Evolutionary conservation across 305 asterid genomes (phyloP).

Genomic region (Fraxinus nigra): DNA sequence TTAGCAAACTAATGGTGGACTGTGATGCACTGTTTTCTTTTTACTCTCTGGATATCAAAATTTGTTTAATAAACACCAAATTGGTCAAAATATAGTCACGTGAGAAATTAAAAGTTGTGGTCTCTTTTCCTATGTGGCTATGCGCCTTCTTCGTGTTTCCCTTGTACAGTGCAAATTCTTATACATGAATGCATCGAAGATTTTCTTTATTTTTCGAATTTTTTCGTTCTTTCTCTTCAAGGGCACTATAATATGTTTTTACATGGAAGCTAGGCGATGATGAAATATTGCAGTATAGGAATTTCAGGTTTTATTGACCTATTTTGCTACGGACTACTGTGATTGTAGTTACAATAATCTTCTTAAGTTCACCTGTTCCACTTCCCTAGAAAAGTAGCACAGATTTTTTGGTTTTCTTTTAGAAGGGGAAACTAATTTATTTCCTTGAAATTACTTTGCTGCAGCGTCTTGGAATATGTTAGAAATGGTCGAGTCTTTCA

Average conservation of each 20-base stretch:
- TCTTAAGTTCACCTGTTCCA: background rate
- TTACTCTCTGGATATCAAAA: background rate
- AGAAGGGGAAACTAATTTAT: background rate
- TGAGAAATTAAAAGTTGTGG: background rate
- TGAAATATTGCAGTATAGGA: background rate
- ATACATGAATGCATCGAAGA: background rate
- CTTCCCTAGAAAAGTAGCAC: background rate
- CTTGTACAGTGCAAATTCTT: background rate
- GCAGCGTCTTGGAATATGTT: background rate
- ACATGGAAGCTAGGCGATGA: background rate
- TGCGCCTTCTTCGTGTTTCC: background rate
- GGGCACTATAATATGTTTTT: background rate
- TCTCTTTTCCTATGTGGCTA: conserved; percentile 1
- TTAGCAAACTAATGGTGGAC: background rate
- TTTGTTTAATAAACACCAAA: background rate
- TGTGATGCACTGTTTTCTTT: background rate
- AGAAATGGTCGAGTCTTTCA: background rate
- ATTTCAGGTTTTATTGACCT: background rate
- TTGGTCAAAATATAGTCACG: background rate
- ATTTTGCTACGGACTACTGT: background rate
- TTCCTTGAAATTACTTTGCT: background rate
- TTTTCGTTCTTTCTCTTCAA: background rate
- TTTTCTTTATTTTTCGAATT: background rate
- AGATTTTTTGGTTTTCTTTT: background rate
- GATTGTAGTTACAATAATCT: background rate